Evolutionary conservation across 129 eudicot genomes (phyloP).

Genomic region (Saposhnikovia divaricata): DNA sequence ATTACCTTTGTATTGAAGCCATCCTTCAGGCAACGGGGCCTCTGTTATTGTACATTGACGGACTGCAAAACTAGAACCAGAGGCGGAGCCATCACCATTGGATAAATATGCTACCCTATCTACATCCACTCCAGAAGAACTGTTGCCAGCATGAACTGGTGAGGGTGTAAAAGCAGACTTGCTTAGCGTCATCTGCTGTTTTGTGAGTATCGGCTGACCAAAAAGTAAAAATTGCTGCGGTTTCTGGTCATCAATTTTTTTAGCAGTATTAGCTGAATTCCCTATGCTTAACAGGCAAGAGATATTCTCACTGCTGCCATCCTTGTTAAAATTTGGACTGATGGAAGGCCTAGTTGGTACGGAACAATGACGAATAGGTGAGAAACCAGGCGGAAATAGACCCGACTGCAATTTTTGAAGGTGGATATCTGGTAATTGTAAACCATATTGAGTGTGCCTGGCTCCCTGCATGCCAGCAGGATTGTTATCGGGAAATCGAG

Average conservation of each 20-base stretch:
- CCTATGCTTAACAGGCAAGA: slow-evolving; percentile 83
- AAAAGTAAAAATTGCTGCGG: slow-evolving; percentile 60
- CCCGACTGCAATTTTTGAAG: slow-evolving; percentile 51
- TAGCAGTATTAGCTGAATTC: slow-evolving; percentile 28
- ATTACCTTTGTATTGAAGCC: slow-evolving; percentile 17
- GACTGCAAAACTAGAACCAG: slow-evolving; percentile 35
- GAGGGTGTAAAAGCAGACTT: slow-evolving; percentile 30
- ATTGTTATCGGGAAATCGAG: slow-evolving; percentile 61
- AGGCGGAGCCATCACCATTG: slow-evolving; percentile 37
- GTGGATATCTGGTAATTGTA: slow-evolving; percentile 72
- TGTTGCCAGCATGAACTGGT: slow-evolving; percentile 22
- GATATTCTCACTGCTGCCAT: slow-evolving; percentile 40
- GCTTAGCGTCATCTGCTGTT: slow-evolving; percentile 61
- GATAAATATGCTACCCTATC: slow-evolving; percentile 28
- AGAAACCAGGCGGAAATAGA: slow-evolving; percentile 40
- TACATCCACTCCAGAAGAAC: slow-evolving; percentile 32
- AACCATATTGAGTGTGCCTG: slow-evolving; percentile 93
- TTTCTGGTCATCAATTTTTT: slow-evolving; percentile 37
- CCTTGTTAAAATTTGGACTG: slow-evolving; percentile 26
- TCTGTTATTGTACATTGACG: slow-evolving; percentile 12
- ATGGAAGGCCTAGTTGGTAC: slow-evolving; percentile 23
- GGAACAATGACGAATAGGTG: slow-evolving; percentile 21
- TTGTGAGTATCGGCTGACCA: slow-evolving; percentile 75
- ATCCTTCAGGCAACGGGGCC: slow-evolving; percentile 21
- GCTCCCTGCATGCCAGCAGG: slow-evolving; percentile 99